Percentiles rank a stretch among this genome's conserved stretches.
These are phyloP conservation scores for Torulaspora pretoriensis DNA, from an alignment of 1,139 yeast species.

Conservation along the genomic window DNA sequence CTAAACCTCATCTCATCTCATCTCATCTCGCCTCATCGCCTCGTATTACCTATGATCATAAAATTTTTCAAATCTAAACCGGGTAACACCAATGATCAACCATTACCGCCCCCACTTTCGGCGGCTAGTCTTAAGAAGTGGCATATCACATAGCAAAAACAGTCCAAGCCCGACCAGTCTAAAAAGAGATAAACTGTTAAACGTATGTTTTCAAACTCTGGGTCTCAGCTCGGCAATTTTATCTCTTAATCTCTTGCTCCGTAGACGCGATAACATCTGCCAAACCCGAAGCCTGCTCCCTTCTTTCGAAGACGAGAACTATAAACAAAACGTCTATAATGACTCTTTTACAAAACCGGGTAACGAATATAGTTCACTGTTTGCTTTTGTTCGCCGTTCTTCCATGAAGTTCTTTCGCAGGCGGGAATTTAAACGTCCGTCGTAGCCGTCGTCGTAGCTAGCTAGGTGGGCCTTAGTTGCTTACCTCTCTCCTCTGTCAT, in stretches of 20 bases:
- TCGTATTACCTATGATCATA: constrained; percentile 2
- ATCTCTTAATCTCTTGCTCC: too few relatives aligned
- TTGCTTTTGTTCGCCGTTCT: background rate
- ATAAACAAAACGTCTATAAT: background rate
- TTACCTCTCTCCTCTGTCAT: background rate
- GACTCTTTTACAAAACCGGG: background rate
- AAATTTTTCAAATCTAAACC: constrained; percentile 3
- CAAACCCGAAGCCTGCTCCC: too few relatives aligned
- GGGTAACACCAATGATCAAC: background rate
- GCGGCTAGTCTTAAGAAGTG: too few relatives aligned
- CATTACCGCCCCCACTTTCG: too few relatives aligned
- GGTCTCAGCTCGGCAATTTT: too few relatives aligned
- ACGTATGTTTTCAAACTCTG: too few relatives aligned
- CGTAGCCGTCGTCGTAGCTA: too few relatives aligned
- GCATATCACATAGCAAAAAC: too few relatives aligned
- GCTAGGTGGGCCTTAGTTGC: background rate
- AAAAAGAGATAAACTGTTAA: too few relatives aligned
- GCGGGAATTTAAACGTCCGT: background rate
- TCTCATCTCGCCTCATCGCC: constrained; percentile 23
- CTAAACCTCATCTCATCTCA: constrained; percentile 9
- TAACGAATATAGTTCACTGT: background rate
- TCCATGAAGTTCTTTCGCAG: background rate
- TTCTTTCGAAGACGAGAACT: background rate
- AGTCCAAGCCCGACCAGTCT: too few relatives aligned
- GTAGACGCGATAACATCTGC: too few relatives aligned